A percentile compares a stretch with the other conserved stretches of the same genome.
Conservation (phyloP, 2,329 filamentous ascomycete genomes). For the Colletotrichum lini region DNA sequence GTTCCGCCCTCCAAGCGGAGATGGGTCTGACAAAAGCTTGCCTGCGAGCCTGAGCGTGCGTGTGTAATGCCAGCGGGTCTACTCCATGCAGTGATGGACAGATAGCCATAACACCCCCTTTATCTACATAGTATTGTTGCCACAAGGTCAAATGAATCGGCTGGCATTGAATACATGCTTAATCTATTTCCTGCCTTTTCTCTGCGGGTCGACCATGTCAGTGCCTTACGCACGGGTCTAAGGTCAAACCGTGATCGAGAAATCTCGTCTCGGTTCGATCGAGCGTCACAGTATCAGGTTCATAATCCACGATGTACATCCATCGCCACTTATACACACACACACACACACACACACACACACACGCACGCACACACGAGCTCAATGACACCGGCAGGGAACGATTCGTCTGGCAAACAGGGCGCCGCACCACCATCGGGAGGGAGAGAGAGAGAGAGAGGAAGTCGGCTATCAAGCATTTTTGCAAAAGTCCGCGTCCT, state of each 20-base stretch:
- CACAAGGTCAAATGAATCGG: conserved; percentile 17
- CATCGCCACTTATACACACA: no score
- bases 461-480: background rate
- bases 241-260: background rate
- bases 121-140: background rate
- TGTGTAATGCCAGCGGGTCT: background rate
- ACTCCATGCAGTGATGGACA: background rate
- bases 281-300: no score
- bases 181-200: background rate
- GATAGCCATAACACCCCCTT: background rate
- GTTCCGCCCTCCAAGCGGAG: background rate
- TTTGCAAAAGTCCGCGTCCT: background rate
- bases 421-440: background rate
- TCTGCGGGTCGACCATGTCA: background rate
- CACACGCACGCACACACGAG: background rate
- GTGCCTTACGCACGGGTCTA: conserved; percentile 1
- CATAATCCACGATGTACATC: background rate
- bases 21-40: background rate
- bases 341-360: no score
- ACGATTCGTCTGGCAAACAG: background rate
- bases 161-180: conserved; percentile 9
- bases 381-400: background rate
- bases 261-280: background rate
- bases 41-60: background rate
- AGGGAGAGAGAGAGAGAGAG: no score